phyloP scores from a whole-genome alignment of 495 filamentous ascomycete genomes.

The Xylaria bambusicola region DNA sequence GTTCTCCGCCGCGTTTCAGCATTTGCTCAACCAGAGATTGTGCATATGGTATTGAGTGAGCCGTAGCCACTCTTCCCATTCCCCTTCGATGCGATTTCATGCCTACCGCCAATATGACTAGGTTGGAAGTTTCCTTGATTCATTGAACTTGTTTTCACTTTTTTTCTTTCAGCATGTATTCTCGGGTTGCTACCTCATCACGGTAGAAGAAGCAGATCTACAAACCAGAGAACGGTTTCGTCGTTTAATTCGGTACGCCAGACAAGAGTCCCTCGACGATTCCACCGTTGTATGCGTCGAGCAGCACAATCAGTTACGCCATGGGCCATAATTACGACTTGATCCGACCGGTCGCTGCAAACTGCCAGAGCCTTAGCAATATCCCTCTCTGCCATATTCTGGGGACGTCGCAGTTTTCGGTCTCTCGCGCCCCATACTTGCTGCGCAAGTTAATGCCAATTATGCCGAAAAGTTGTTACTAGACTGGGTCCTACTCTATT shows the following conservation, averaged over 20 bases:
- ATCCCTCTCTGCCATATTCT: background rate
- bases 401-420: background rate
- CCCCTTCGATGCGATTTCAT: conserved; percentile 36
- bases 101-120: conserved; percentile 25
- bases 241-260: conserved; percentile 1
- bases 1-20: background rate
- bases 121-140: conserved; percentile 22
- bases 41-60: background rate
- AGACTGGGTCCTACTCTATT: background rate
- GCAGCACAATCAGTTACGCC: no score
- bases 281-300: background rate
- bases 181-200: conserved; percentile 9
- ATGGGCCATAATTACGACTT: no score
- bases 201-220: background rate
- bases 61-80: conserved; percentile 6
- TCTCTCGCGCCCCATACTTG: no score
- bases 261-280: background rate
- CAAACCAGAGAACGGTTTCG: background rate
- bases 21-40: conserved; percentile 26
- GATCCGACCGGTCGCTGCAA: no score
- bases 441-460: background rate
- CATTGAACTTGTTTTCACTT: conserved; percentile 22
- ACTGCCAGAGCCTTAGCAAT: background rate
- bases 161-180: conserved; percentile 25
- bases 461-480: background rate